Evolutionary conservation across 2,329 filamentous ascomycete genomes (phyloP), one percentile per base, ranked within the genome.

Genomic region (Aureobasidium sp.): DNA sequence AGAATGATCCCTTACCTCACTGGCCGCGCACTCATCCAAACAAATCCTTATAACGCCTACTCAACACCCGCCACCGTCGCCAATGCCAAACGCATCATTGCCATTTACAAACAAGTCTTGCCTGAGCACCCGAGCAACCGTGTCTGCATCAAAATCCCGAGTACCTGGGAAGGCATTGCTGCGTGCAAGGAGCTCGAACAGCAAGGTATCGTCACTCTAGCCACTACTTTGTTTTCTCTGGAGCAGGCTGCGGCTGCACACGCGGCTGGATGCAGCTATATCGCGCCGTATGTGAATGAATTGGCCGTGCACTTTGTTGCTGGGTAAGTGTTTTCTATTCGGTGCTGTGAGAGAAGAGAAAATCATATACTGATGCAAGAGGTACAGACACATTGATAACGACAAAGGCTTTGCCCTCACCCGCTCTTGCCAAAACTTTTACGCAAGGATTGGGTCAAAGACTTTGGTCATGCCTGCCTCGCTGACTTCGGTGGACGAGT

Each of bases 261-360:
- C 0, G 79, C 84, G 54, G 81, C 78, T 0, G 77, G 78, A 4
- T 87, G 84, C 66, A 79, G 79, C 0, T 87, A 86, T 66, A 82
- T 88, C 47, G 83, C 85, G 0, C 85, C 85, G 0, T 79, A 86
- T 64, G 82, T 88, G 33, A 86, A 87, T 67, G 84, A 87, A 65
- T 73, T 88, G 44, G 81, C 80, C 65, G 85, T 85, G 5, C 84
- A 87, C 66, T 67, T 67, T n/a, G 60, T 66, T 2, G 44, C 61
- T 19, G 59, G 59, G 62, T 58, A 7, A 24, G 56, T 53, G 2
- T 27, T 60, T 62, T 15, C 64, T 62, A 52, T 9, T 1, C 8
- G 8, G 9, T 1, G 8, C 8, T 2, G 9, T 2, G 31, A 33
- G 31, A 8, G 8, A 33, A 33, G 11, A 33, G 12, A 3, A 33